Conservation (phyloP, 495 filamentous ascomycete species). For the Hyaloscypha finlandica region DNA sequence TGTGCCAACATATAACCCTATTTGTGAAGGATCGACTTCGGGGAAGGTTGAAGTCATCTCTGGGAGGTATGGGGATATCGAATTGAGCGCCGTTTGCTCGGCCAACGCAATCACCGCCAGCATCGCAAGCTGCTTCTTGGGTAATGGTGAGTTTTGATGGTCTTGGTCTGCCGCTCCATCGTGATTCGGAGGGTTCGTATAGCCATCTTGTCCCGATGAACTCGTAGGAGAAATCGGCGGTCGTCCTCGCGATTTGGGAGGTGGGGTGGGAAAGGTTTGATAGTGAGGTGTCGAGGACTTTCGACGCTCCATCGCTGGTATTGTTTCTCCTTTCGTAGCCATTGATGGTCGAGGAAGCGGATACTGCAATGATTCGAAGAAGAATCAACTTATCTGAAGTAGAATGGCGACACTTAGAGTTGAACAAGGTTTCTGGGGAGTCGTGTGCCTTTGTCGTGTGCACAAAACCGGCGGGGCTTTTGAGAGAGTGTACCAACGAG, state of each 20-base stretch:
- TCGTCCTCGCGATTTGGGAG: slow-evolving; percentile 65
- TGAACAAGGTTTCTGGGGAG: slow-evolving; percentile 4
- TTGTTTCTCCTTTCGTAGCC: slow-evolving; percentile 4
- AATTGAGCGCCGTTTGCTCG: slow-evolving; percentile 96
- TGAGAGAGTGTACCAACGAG: background rate
- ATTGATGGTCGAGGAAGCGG: slow-evolving; percentile 5
- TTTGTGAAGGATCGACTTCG: slow-evolving; percentile 66
- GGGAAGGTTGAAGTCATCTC: slow-evolving; percentile 88
- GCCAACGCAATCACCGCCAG: slow-evolving; percentile 86
- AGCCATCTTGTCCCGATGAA: slow-evolving; percentile 28
- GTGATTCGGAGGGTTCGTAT: slow-evolving; percentile 8
- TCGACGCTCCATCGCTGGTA: slow-evolving; percentile 42
- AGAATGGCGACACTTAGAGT: background rate
- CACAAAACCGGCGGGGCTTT: background rate
- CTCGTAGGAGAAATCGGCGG: slow-evolving; percentile 20
- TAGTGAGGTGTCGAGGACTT: slow-evolving; percentile 79
- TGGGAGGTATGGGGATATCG: slow-evolving; percentile 93
- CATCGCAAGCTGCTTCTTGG: slow-evolving; percentile 78
- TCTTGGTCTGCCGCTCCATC: slow-evolving; percentile 32
- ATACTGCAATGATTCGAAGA: background rate
- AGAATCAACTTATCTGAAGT: background rate
- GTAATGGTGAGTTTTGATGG: slow-evolving; percentile 67
- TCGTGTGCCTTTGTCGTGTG: slow-evolving; percentile 6
- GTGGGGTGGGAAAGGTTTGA: slow-evolving; percentile 91
- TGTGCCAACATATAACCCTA: slow-evolving; percentile 86